Evolutionary conservation across 2,329 filamentous ascomycete genomes (phyloP).

Genomic region (Pezicula radicicola): DNA sequence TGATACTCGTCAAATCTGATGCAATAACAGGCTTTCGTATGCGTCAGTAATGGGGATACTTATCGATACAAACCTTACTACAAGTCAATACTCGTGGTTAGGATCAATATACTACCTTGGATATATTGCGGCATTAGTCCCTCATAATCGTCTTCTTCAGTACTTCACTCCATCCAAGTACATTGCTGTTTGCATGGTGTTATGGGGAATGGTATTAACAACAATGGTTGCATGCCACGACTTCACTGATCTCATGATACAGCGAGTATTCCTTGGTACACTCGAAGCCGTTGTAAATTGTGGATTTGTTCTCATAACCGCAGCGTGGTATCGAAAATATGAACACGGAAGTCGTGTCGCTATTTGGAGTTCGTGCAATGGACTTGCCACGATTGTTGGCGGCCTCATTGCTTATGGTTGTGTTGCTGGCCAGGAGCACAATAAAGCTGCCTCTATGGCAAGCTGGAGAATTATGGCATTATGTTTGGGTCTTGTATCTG

Average conservation of each 20-base stretch:
- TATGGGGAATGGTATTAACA: too few relatives aligned
- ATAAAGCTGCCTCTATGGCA: neutral
- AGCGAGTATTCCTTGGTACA: neutral
- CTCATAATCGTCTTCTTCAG: neutral
- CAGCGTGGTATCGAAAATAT: conserved; percentile 1
- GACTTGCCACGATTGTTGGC: neutral
- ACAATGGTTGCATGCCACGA: too few relatives aligned
- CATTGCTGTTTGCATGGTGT: too few relatives aligned
- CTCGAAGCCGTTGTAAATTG: neutral
- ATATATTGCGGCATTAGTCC: neutral
- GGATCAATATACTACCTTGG: neutral
- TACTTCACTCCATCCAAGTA: too few relatives aligned
- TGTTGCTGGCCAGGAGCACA: neutral
- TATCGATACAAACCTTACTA: too few relatives aligned
- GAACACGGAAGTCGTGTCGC: neutral
- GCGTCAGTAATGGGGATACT: too few relatives aligned
- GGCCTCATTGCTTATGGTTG: conserved; percentile 1
- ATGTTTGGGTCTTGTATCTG: neutral
- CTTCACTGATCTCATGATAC: too few relatives aligned
- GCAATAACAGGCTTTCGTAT: too few relatives aligned
- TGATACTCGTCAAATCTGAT: too few relatives aligned
- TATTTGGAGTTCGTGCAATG: neutral
- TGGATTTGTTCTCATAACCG: neutral
- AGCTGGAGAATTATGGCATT: conserved; percentile 2
- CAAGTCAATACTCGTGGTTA: neutral